phyloP scores from a whole-genome alignment of 306 rosid genomes.

The Acacia crassicarpa region DNA sequence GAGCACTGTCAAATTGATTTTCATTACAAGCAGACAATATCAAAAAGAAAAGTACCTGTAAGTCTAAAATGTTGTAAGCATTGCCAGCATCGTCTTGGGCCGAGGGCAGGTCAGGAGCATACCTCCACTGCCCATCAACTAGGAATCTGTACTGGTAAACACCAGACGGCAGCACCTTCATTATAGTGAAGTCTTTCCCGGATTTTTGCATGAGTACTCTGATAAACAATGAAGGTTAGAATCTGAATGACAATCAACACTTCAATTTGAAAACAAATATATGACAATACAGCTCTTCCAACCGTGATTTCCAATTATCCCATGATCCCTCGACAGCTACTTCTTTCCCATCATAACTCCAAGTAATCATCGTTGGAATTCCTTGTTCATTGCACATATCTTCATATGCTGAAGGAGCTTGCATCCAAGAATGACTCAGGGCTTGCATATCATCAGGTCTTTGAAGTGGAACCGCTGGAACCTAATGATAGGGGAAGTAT shows the following conservation, averaged over 20 bases:
- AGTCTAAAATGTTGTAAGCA: conserved; percentile 75
- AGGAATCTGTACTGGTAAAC: conserved; percentile 93
- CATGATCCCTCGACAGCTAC: conserved; percentile 96
- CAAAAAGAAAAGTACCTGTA: conserved; percentile 61
- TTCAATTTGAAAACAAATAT: conserved; percentile 26
- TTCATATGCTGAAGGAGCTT: conserved; percentile 57
- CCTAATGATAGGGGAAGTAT: conserved; percentile 46
- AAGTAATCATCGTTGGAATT: conserved; percentile 94
- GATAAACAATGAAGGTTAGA: conserved; percentile 43
- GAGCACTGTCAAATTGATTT: conserved; percentile 23
- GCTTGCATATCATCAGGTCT: conserved; percentile 85
- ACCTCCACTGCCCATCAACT: conserved; percentile 92
- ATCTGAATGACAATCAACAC: conserved; percentile 20
- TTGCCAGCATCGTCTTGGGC: conserved; percentile 81
- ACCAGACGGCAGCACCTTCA: conserved; percentile 98
- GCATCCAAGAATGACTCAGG: conserved; percentile 77
- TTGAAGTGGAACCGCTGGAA: conserved; percentile 77
- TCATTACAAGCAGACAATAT: neutral
- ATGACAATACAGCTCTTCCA: conserved; percentile 11
- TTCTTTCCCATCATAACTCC: conserved; percentile 87
- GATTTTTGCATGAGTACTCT: conserved; percentile 85
- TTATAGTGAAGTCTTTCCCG: conserved; percentile 90
- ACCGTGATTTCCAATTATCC: conserved; percentile 97
- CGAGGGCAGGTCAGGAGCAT: conserved; percentile 78
- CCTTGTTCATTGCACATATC: conserved; percentile 72